Conservation (phyloP, 2,329 filamentous ascomycete genomes). For the Sclerotinia nivalis region DNA sequence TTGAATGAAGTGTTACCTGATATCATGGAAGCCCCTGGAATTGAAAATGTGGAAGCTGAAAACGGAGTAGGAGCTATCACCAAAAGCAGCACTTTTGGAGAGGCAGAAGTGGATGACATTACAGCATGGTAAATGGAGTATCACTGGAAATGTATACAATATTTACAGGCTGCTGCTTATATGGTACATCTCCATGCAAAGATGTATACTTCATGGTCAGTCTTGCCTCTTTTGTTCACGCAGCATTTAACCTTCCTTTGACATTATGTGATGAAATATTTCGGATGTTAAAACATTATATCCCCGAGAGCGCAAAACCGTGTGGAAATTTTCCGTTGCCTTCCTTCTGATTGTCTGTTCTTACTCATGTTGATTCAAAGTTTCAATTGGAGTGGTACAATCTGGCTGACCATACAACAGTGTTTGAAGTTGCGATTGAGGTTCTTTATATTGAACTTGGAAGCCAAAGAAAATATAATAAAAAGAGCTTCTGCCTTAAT, state of each 20-base stretch:
- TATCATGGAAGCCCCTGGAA: slow-evolving; percentile 71
- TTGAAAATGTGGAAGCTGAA: slow-evolving; percentile 44
- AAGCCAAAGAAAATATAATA: not conserved
- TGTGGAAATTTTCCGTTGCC: slow-evolving; percentile 99
- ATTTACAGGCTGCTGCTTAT: not conserved
- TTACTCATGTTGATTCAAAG: not conserved
- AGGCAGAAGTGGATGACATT: slow-evolving; percentile 94
- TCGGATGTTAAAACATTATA: slow-evolving; percentile 92
- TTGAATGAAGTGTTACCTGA: slow-evolving; percentile 80
- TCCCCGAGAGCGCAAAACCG: slow-evolving; percentile 89
- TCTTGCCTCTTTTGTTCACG: not conserved
- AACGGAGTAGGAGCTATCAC: slow-evolving; percentile 62
- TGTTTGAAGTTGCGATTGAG: not conserved
- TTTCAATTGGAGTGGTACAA: not conserved
- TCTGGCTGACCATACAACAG: not conserved
- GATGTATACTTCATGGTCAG: not conserved
- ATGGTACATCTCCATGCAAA: too few species aligned
- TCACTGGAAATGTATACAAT: not conserved
- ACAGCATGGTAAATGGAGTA: slow-evolving; percentile 72
- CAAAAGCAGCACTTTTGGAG: slow-evolving; percentile 90
- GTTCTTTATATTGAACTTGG: not conserved
- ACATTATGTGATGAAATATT: slow-evolving; percentile 56
- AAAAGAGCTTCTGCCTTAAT: not conserved
- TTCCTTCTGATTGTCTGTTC: slow-evolving; percentile 85
- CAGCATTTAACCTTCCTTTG: not conserved